Evolutionary conservation across 106 monocot genomes (phyloP), one percentile per base, ranked within the genome.

Genomic region (Allium fistulosum): DNA sequence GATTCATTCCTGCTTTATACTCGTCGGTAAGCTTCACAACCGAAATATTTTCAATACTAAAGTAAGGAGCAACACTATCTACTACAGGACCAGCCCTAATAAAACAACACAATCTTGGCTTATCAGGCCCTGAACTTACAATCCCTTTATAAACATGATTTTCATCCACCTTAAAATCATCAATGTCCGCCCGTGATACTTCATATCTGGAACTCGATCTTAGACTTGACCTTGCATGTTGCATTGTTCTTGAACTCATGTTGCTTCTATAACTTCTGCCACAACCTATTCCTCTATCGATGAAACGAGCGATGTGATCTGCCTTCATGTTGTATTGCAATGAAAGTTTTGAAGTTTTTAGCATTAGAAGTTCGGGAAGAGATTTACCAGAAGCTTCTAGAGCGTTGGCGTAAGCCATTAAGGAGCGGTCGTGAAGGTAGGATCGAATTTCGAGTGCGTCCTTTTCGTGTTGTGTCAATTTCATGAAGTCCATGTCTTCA

Each of bases 401-500:
- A 46, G 53, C 51, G 46, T 81, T 73, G n/a, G 81, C 81, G 55
- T 81, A 81, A 26, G 58, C 53, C 72, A 81, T 81, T 53, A 81
- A 69, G 9, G 52, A 53, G 13, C 52, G 52, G 13, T 53, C 52
- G 13, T 53, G 52, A 17, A 81, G 59, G 76, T 77, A 73, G 69
- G 81, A 67, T 28, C 81, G 76, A 51, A 81, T 53, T 51, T 81
- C 81, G 22, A 81, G 45, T 51, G 74, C 74, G 51, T 79, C 78
- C 72, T 72, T 72, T 51, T 78, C 72, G 15, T 51, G 60, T 48
- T 59, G 67, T 16, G 66, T 78, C 17, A 78, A 12, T 51, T 67
- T 48, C 50, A 78, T 11, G 28, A 17, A 46, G 46, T 78, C 67
- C 78, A 78, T 72, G 15, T 78, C 67, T 27, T 78, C 78, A 0